Evolutionary conservation across 2,329 filamentous ascomycete species (phyloP).

Genomic region (Coleophoma crateriformis): DNA sequence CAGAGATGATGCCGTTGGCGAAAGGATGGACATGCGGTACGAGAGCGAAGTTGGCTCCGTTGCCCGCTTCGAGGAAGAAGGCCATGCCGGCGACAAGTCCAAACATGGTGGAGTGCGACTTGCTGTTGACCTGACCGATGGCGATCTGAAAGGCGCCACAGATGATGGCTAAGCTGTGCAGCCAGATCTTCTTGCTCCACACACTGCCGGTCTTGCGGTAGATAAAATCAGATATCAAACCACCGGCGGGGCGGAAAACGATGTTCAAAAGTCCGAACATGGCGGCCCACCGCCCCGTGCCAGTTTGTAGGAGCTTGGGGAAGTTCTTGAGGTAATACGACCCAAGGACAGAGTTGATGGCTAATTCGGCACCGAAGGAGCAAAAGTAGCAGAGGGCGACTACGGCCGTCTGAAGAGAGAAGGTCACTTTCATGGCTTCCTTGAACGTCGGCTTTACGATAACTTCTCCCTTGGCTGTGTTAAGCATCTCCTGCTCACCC

Average conservation of each 20-base stretch:
- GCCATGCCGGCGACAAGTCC: conserved; percentile 73
- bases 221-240: conserved; percentile 42
- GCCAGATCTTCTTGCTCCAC: conserved; percentile 60
- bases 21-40: conserved; percentile 78
- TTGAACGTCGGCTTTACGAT: conserved; percentile 50
- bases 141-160: conserved; percentile 54
- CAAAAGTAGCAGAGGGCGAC: conserved; percentile 53
- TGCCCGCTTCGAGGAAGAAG: conserved; percentile 78
- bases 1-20: conserved; percentile 74
- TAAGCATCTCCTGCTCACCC: conserved; percentile 45
- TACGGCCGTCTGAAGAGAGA: conserved; percentile 49
- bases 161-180: conserved; percentile 49
- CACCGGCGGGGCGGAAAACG: conserved; percentile 60
- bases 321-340: conserved; percentile 57
- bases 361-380: conserved; percentile 58
- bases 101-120: conserved; percentile 60
- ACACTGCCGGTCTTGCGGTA: conserved; percentile 33
- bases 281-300: conserved; percentile 57
- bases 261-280: conserved; percentile 75
- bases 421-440: conserved; percentile 38
- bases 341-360: conserved; percentile 55
- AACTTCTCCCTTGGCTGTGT: conserved; percentile 46
- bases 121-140: conserved; percentile 60
- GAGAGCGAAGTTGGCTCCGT: conserved; percentile 81
- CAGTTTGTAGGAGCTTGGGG: conserved; percentile 48